Evolutionary conservation across 2,329 filamentous ascomycete species (phyloP), one percentile per base, ranked within the genome.

Genomic region (Talaromyces sp.): DNA sequence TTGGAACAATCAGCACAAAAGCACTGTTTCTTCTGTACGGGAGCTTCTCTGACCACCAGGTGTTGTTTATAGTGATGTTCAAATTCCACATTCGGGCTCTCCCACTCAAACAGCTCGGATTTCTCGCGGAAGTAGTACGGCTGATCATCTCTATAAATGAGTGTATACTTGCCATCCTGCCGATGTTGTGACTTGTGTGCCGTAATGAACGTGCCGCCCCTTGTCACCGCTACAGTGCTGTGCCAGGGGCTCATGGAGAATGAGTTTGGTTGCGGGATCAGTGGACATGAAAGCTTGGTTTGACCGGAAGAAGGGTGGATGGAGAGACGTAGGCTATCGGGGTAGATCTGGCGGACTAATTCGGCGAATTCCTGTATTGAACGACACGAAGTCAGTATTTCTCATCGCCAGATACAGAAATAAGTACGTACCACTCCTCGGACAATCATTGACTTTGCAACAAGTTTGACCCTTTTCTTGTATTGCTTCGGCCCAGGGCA

Each of bases 71-170:
- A 82, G 2, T 80, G 66, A 3, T 78, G 80, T 53, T 77, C 73
- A 43, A 73, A 75, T 1, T 62, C 64, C 5, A 82, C 72, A 0
- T 75, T 70, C 22, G 72, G 4, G 22, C 10, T 63, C 1, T 64
- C 62, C 79, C 78, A 82, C 3, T 70, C 67, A 1, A 77, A 70
- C 0, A 82, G 63, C 0, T 74, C 64, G 0, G 79, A 79, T 59
- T 72, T 80, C 61, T 83, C 78, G 1, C 80, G 73, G 64, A 76
- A 84, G 65, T 77, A 78, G 57, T 77, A 81, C 0, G 80, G 79
- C 0, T 73, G 64, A 0, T 72, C 76, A 5, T 78, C 66, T 21
- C 79, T 74, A 48, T 74, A 71, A 0, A 84, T 67, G 0, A 84
- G 67, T 43, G 81, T 80, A 33, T 80, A 74, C 0, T 4, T 76